phyloP scores from a whole-genome alignment of 768 basidiomycete species.

The Candolleomyces aberdarensis region DNA sequence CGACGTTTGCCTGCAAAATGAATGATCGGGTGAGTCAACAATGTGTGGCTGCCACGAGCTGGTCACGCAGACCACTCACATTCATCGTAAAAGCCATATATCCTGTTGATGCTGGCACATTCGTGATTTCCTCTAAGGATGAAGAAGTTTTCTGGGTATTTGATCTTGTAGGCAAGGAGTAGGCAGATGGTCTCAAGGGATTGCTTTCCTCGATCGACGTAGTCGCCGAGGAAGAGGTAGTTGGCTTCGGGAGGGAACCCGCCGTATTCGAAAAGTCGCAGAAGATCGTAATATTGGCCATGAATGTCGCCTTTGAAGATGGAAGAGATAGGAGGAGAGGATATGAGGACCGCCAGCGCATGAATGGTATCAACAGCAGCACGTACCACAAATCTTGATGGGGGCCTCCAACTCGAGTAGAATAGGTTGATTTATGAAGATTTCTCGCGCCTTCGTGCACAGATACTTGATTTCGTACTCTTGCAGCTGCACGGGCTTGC shows the following conservation, averaged over 20 bases:
- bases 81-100: slow-evolving; percentile 99
- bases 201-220: slow-evolving; percentile 99
- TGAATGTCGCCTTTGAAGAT: slow-evolving; percentile 84
- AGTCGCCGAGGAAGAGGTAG: slow-evolving; percentile 99
- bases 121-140: slow-evolving; percentile 99
- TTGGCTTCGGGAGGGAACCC: slow-evolving; percentile 99
- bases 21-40: neutral
- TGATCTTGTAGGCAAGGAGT: slow-evolving; percentile 99
- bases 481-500: slow-evolving; percentile 95
- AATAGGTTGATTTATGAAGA: slow-evolving; percentile 99
- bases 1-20: slow-evolving; percentile 85
- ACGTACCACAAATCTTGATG: slow-evolving; percentile 98
- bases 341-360: slow-evolving; percentile 5
- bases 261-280: slow-evolving; percentile 97
- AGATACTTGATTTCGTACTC: slow-evolving; percentile 99
- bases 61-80: slow-evolving; percentile 53
- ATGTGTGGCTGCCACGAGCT: slow-evolving; percentile 6
- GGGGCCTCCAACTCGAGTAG: slow-evolving; percentile 97
- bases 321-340: slow-evolving; percentile 15
- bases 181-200: slow-evolving; percentile 99
- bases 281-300: slow-evolving; percentile 98
- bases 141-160: slow-evolving; percentile 99
- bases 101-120: slow-evolving; percentile 98
- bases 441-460: slow-evolving; percentile 97
- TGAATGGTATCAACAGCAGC: slow-evolving; percentile 5